Conservation (phyloP, 1,139 yeast species). For the Trichomonascaceae sp. region DNA sequence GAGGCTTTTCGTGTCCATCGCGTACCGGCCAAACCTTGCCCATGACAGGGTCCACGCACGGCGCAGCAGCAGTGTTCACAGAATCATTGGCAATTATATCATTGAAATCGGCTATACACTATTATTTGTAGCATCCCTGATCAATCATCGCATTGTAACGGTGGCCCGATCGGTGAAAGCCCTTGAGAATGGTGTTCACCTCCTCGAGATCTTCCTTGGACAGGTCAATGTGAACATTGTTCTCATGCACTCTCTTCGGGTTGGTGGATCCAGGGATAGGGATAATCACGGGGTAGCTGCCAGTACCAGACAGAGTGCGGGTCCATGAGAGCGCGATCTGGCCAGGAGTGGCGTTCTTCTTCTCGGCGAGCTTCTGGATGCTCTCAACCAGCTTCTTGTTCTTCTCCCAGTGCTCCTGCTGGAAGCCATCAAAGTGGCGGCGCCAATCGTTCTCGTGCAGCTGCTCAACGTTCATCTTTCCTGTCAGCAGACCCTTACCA, state of each 20-base stretch:
- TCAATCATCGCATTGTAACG: conserved; percentile 29
- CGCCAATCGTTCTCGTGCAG: conserved; percentile 46
- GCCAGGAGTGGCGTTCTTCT: conserved; percentile 39
- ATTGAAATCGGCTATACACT: too few relatives aligned
- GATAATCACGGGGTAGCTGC: conserved; percentile 43
- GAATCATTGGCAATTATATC: neutral
- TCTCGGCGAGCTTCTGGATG: conserved; percentile 34
- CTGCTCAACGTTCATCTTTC: conserved; percentile 36
- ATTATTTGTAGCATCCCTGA: too few relatives aligned
- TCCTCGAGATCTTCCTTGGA: conserved; percentile 39
- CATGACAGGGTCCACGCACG: too few relatives aligned
- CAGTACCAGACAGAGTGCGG: conserved; percentile 21
- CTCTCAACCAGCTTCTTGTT: conserved; percentile 40
- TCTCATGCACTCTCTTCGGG: conserved; percentile 43
- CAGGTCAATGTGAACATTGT: conserved; percentile 36
- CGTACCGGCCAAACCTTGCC: too few relatives aligned
- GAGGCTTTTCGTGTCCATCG: too few relatives aligned
- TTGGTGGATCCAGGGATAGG: conserved; percentile 74
- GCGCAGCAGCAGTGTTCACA: neutral
- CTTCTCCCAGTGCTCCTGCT: conserved; percentile 38
- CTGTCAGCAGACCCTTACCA: conserved; percentile 64
- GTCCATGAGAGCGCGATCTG: conserved; percentile 70
- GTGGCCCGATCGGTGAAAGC: conserved; percentile 33
- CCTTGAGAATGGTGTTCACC: conserved; percentile 29
- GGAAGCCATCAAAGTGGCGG: conserved; percentile 40